phyloP scores from a whole-genome alignment of 1,284 basidiomycete genomes.

The Malassezia vespertilionis region DNA sequence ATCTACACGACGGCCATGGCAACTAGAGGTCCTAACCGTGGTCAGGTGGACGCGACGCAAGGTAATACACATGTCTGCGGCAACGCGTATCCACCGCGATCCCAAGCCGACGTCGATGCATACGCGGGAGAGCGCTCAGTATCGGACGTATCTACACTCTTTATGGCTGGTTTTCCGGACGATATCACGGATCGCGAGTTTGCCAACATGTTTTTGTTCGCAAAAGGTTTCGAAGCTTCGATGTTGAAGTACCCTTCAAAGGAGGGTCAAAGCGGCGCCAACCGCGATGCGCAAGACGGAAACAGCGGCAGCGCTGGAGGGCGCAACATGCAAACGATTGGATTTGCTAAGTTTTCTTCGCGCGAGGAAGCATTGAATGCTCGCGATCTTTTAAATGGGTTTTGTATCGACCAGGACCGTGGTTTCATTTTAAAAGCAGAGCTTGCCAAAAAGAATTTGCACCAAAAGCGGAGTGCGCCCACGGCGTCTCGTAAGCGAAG shows the following conservation, averaged over 20 bases:
- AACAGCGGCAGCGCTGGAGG: neutral
- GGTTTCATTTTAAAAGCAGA: slow-evolving; percentile 90
- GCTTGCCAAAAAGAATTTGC: slow-evolving; percentile 99
- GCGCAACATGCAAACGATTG: slow-evolving; percentile 66
- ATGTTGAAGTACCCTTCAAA: slow-evolving; percentile 61
- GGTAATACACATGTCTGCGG: no score
- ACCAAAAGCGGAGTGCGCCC: slow-evolving; percentile 54
- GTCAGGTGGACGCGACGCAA: no score
- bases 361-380: slow-evolving; percentile 77
- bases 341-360: slow-evolving; percentile 88
- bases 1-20: no score
- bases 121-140: neutral
- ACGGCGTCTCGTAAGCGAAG: slow-evolving; percentile 3
- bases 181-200: slow-evolving; percentile 99
- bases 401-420: slow-evolving; percentile 84
- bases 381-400: slow-evolving; percentile 76
- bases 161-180: slow-evolving; percentile 96
- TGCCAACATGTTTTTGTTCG: slow-evolving; percentile 98
- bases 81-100: no score
- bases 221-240: slow-evolving; percentile 86
- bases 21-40: no score
- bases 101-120: no score
- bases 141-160: slow-evolving; percentile 94
- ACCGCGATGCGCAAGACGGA: neutral
- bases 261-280: slow-evolving; percentile 7